Evolutionary conservation across 2,329 filamentous ascomycete genomes (phyloP).

Genomic region (Fusarium begoniae): DNA sequence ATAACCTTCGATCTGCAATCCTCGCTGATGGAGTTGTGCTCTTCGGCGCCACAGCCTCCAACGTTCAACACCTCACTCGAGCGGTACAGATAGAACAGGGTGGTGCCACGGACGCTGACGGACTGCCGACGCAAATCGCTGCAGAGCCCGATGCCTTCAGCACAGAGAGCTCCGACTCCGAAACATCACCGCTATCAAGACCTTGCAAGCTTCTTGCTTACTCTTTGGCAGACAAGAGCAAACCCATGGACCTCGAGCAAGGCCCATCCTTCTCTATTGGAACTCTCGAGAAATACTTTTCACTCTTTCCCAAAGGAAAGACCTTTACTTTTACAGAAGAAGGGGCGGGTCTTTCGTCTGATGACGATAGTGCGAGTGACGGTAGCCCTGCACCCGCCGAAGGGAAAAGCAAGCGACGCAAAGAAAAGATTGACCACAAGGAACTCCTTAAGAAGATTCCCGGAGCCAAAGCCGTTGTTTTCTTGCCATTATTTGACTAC

Average conservation of each 20-base stretch:
- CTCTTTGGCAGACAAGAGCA: constrained; percentile 38
- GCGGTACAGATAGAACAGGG: background rate
- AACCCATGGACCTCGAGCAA: constrained; percentile 40
- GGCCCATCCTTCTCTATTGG: constrained; percentile 42
- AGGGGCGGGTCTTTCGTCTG: constrained; percentile 42
- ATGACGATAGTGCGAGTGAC: constrained; percentile 46
- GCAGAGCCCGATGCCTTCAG: constrained; percentile 36
- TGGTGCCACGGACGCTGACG: constrained; percentile 28
- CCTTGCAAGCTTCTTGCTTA: constrained; percentile 45
- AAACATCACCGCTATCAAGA: constrained; percentile 38
- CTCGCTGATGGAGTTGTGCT: constrained; percentile 46
- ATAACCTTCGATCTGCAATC: constrained; percentile 43
- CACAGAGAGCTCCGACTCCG: constrained; percentile 44
- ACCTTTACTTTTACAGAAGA: constrained; percentile 45
- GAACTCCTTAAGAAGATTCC: constrained; percentile 49
- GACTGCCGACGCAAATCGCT: constrained; percentile 1
- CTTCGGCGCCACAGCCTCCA: constrained; percentile 43
- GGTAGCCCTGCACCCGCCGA: background rate
- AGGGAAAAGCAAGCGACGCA: constrained; percentile 14
- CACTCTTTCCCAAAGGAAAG: constrained; percentile 45
- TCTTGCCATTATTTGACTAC: constrained; percentile 50
- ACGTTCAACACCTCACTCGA: constrained; percentile 10
- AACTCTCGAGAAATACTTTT: constrained; percentile 45
- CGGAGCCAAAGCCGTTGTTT: constrained; percentile 47
- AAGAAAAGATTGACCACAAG: constrained; percentile 41